phyloP scores from a whole-genome alignment of 2,329 filamentous ascomycete species.

The Diplodia sapinea region DNA sequence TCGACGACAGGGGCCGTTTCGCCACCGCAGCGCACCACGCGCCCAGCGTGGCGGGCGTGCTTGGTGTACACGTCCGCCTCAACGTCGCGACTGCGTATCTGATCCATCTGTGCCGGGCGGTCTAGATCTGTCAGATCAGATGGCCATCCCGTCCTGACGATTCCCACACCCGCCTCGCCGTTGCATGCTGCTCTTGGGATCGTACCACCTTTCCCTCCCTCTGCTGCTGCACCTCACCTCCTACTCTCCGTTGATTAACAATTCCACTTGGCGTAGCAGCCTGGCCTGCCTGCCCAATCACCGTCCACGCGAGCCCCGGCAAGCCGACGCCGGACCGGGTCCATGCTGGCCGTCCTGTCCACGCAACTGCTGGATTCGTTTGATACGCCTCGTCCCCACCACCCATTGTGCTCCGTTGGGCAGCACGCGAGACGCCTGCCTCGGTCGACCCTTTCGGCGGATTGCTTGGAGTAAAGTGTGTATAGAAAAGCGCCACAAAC shows the following conservation, averaged over 20 bases:
- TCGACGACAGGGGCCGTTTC: conserved; percentile 8
- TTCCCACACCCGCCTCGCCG: not conserved
- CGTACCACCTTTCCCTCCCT: not conserved
- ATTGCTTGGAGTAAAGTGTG: not conserved
- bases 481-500: conserved; percentile 13
- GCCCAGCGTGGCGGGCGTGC: no score
- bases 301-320: not conserved
- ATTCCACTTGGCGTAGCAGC: not conserved
- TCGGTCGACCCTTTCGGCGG: not conserved
- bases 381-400: conserved; percentile 2
- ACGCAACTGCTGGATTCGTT: conserved; percentile 1
- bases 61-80: not conserved
- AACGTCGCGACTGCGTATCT: conserved; percentile 5
- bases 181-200: not conserved
- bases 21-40: conserved; percentile 10
- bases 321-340: not conserved
- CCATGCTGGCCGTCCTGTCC: conserved; percentile 2
- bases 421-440: no score
- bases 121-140: conserved; percentile 25
- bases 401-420: not conserved
- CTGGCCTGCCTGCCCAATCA: not conserved
- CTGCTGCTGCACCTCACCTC: not conserved
- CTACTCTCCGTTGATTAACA: not conserved
- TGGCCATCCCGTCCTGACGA: conserved; percentile 4
- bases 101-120: not conserved